Conservation (phyloP, 2,329 filamentous ascomycete species). For the Epichloe gansuensis region DNA sequence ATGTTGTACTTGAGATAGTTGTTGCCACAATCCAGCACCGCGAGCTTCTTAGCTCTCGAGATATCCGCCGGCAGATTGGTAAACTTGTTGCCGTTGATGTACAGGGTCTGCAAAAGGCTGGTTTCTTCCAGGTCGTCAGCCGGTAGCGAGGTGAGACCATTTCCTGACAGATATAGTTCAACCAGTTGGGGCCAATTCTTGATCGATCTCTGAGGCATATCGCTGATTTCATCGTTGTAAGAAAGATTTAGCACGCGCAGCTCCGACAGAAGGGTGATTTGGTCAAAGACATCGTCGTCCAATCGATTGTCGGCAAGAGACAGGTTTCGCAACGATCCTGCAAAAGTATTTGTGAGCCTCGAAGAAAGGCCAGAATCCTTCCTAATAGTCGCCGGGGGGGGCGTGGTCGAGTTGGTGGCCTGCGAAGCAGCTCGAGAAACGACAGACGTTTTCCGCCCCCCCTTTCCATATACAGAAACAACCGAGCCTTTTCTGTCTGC, state of each 20-base stretch:
- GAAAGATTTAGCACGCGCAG: slow-evolving; percentile 82
- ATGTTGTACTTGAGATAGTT: slow-evolving; percentile 98
- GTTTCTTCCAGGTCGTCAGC: slow-evolving; percentile 90
- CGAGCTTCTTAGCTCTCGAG: slow-evolving; percentile 82
- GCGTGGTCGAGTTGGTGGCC: slow-evolving; percentile 31
- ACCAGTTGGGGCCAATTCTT: slow-evolving; percentile 80
- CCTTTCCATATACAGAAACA: slow-evolving; percentile 66
- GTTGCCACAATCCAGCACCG: slow-evolving; percentile 86
- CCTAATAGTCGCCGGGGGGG: slow-evolving; percentile 42
- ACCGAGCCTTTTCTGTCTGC: slow-evolving; percentile 69
- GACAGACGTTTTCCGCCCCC: slow-evolving; percentile 73
- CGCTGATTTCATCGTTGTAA: slow-evolving; percentile 78
- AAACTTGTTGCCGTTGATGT: slow-evolving; percentile 97
- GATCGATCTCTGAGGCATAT: slow-evolving; percentile 80
- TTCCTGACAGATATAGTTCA: slow-evolving; percentile 89
- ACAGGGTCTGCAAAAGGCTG: slow-evolving; percentile 73
- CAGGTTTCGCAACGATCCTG: slow-evolving; percentile 68
- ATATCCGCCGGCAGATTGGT: slow-evolving; percentile 92
- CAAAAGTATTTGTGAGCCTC: slow-evolving; percentile 74
- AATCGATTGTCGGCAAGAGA: slow-evolving; percentile 89
- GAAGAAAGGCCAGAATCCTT: slow-evolving; percentile 86
- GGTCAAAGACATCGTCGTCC: slow-evolving; percentile 89
- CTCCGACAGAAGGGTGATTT: slow-evolving; percentile 70
- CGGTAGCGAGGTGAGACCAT: slow-evolving; percentile 80
- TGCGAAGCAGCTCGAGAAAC: slow-evolving; percentile 50